Base-by-base conservation (phyloP, 495 filamentous ascomycete genomes). In the Cercophora samala region DNA sequence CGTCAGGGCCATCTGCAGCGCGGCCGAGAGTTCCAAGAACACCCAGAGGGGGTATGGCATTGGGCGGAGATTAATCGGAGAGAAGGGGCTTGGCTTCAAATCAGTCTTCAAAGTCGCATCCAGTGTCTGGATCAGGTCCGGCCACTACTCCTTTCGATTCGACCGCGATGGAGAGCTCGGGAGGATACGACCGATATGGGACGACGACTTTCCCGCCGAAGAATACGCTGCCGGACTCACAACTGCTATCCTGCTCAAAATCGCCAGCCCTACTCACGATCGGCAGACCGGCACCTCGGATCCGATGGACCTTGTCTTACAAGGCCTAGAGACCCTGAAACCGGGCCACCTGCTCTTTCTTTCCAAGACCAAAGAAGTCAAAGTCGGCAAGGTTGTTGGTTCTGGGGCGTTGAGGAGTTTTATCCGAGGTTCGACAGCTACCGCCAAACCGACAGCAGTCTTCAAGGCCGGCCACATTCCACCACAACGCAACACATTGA, bases 31-130 rank as follows among this genome's bases (percentile, higher is more conserved):
- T 29, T 23, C 58, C 58, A 60, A 60, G 58, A 60, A 24, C 22
- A 46, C 37, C 6, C 37, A 46, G 13, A 18, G 37, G 13, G 58
- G 25, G 18, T 24, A 0, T 25, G 24, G 19, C 5, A 26, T 11
- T 5, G 17, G 29, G 24, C n/a, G n/a, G n/a, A 23, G 53, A 21
- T 19, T 56, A 8, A 60, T 29, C 58, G 58, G 58, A 18, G 58
- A 60, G 3, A 60, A 60, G 58, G 58, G 58, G 1, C 17, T 60
- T 5, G 58, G 58, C 23, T 60, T 60, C 24, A 60, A 60, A 60
- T 60, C 58, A 6, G 58, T 60, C 17, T 60, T 60, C 25, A 60
- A 29, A 32, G 18, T 29, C 5, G 58, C 58, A 24, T 21, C 17
- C 9, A 24, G 19, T 5, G 58, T 60, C 8, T 60, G 22, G 58